Base-by-base conservation (phyloP, 2,329 filamentous ascomycete species). In the Hymenoscyphus occultus region DNA sequence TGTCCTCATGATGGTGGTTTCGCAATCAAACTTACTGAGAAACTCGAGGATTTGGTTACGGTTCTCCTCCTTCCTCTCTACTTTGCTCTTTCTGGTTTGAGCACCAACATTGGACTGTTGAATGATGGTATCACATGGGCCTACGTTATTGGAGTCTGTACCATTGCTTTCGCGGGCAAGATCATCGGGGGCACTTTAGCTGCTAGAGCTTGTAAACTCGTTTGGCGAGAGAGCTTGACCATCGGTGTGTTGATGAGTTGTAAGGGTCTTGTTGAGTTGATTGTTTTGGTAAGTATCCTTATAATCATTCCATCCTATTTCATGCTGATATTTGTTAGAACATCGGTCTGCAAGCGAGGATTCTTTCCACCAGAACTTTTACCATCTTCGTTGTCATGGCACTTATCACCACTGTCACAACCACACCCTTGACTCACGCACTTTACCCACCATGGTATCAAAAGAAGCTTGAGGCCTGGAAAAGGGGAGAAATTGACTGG, bases 371-470 rank as follows among this genome's bases (percentile, higher is more conserved):
- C 0, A 82, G 90, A 16, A 96, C 92, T 0, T 97, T 97, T 73
- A 96, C 93, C 61, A 96, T 97, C 63, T 96, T 97, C 71, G 92
- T 97, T 28, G 90, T 97, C 73, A 97, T 97, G 93, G 93, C 93
- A 9, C 81, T 96, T 1, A 81, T 96, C 39, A 96, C 92, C 0
- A 97, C 93, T 0, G 92, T 97, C 65, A 78, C 87, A 0, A 96
- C 93, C 0, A 93, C 93, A 0, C 93, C 93, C 0, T 78, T 96
- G 51, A 90, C 90, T 1, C 83, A 85, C 13, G 81, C 80, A 61
- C 80, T 96, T 6, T 97, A 96, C 69, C 93, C 93, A 0, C 83
- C 85, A 3, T 90, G 83, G 85, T 92, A 93, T 71, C 89, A 90
- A 74, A 84, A 85, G 77, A 92, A 92, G 76, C 80, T 91, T 2